Conservation (phyloP, 2,329 filamentous ascomycete genomes). For the Pseudopyricularia cyperi region DNA sequence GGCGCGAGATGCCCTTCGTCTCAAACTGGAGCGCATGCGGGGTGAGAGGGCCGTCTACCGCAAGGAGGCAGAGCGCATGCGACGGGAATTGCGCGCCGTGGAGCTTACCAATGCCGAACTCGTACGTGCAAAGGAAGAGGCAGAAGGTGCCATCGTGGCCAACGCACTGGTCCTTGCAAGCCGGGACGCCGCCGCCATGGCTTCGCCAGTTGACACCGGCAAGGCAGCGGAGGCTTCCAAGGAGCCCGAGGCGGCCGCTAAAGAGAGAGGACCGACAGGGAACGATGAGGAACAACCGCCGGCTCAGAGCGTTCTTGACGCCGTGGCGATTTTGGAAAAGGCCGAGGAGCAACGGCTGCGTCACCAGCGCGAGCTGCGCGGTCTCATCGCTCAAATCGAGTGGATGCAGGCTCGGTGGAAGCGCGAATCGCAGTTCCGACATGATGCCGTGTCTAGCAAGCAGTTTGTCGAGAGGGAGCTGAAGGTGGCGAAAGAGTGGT, state of each 20-base stretch:
- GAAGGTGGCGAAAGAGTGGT: conserved; percentile 82
- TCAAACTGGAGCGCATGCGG: conserved; percentile 57
- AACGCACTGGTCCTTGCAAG: conserved; percentile 9
- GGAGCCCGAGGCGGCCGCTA: not conserved
- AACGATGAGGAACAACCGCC: not conserved
- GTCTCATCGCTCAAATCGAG: conserved; percentile 77
- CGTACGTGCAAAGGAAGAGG: conserved; percentile 2
- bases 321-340: not conserved
- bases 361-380: conserved; percentile 65
- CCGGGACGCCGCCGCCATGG: conserved; percentile 10
- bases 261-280: not conserved
- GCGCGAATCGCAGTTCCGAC: conserved; percentile 68
- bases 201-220: not conserved
- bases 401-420: conserved; percentile 75
- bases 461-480: conserved; percentile 67
- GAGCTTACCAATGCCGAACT: not conserved
- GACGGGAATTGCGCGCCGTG: conserved; percentile 30
- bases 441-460: conserved; percentile 77
- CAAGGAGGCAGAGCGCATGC: conserved; percentile 39
- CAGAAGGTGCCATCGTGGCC: conserved; percentile 9
- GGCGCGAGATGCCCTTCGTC: conserved; percentile 46
- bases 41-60: conserved; percentile 49
- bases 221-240: not conserved
- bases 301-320: not conserved
- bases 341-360: conserved; percentile 14